Base-by-base conservation (phyloP, 2,329 filamentous ascomycete genomes). In the Coniochaeta prunicola region DNA sequence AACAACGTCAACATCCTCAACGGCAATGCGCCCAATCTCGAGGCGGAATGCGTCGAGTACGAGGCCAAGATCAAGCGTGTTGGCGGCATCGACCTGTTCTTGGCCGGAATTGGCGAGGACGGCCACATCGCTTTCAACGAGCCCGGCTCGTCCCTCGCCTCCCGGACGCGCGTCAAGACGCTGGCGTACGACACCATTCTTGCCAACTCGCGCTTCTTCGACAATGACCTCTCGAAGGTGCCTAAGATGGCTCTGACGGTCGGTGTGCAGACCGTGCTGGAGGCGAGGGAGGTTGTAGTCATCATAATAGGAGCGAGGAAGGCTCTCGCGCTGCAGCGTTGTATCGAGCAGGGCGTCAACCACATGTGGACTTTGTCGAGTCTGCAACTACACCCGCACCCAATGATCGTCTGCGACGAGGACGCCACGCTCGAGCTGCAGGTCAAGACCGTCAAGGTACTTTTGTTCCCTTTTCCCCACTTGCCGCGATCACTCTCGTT, bases 81-180 rank as follows among this genome's bases (percentile, higher is more conserved):
- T 15, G 89, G 89, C 56, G 89, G 89, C 55, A 90, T 92, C 63
- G 88, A 91, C 70, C 79, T 92, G 6, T 92, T 92, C 71, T 78
- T 92, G 1, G 89, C 87, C 24, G 89, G 89, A 24, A 89, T 92
- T 53, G 89, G 89, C 31, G 84, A 87, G 24, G 89, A 92, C 68
- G 89, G 89, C 13, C 89, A 92, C 72, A 89, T 92, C 63, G 89
- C 89, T 15, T 92, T 92, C 79, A 92, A 92, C 73, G 89, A 92
- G 74, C 89, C 89, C 5, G 89, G 88, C 12, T 89, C 86, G 6
- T 89, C 85, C 57, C 75, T 92, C 56, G 80, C 79, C 62, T 89
- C 85, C 58, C 80, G 87, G 45, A 91, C 89, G 2, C 79, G 89
- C 57, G 87, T 91, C 66, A 91, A 91, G 80, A 91, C 88, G 1